These are phyloP conservation scores for Wickerhamiella azyma DNA, from an alignment of 805 yeast genomes.

Conservation along the genomic window DNA sequence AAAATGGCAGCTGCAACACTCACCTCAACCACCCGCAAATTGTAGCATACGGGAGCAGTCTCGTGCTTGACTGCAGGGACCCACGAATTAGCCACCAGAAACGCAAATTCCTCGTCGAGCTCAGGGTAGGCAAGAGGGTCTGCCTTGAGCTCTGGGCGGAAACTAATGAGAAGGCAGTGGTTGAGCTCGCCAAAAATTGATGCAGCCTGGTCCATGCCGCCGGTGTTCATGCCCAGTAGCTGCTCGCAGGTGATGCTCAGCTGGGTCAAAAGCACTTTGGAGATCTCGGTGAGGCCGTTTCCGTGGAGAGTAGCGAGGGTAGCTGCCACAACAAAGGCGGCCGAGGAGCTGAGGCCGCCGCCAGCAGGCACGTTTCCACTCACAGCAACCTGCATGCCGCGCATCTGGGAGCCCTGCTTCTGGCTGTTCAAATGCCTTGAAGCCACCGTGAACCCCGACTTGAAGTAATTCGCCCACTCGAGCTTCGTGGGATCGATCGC, in stretches of 20 bases:
- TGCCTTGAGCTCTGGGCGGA: slow-evolving; percentile 44
- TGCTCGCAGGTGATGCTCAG: slow-evolving; percentile 57
- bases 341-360: slow-evolving; percentile 56
- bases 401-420: background rate
- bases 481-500: slow-evolving; percentile 37
- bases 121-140: slow-evolving; percentile 41
- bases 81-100: slow-evolving; percentile 51
- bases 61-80: slow-evolving; percentile 51
- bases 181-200: slow-evolving; percentile 47
- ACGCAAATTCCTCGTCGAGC: slow-evolving; percentile 33
- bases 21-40: slow-evolving; percentile 58
- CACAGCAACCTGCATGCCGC: slow-evolving; percentile 39
- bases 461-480: slow-evolving; percentile 58
- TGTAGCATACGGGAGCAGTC: slow-evolving; percentile 57
- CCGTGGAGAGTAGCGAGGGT: slow-evolving; percentile 43
- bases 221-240: slow-evolving; percentile 59
- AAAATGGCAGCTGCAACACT: slow-evolving; percentile 51
- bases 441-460: slow-evolving; percentile 51
- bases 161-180: slow-evolving; percentile 46
- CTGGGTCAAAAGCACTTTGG: slow-evolving; percentile 40
- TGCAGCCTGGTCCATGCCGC: slow-evolving; percentile 74
- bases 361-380: slow-evolving; percentile 63
- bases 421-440: slow-evolving; percentile 30
- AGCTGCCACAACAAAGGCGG: slow-evolving; percentile 56
- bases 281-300: slow-evolving; percentile 32